Base-by-base conservation (phyloP, 148 eudicot species). In the Cornus controversa region DNA sequence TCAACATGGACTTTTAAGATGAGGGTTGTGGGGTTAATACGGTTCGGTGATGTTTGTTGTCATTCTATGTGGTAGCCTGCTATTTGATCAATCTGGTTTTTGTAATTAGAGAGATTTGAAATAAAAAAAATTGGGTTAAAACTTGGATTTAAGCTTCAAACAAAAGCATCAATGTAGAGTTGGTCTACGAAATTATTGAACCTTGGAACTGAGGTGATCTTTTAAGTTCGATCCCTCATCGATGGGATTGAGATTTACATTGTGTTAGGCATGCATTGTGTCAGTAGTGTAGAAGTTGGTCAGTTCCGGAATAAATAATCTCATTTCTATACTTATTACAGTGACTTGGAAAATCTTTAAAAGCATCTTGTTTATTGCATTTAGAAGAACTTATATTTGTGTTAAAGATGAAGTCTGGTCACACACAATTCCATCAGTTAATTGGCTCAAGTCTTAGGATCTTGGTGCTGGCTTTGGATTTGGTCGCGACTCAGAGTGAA, bases 261-360 rank as follows among this genome's bases (percentile, higher is more conserved):
- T 50, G 18, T 60, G 64, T 20, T 60, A n/a, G 25, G 64, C 9
- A 6, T 60, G 64, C 23, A n/a, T n/a, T 60, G 64, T 14, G 37
- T 60, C 28, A 26, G 26, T 10, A 31, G 45, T 57, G 45, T 20
- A 8, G 25, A 10, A 4, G 36, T 20, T 20, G 7, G 66, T 4
- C 40, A n/a, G 23, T 11, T 13, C n/a, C 6, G 16, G 24, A 25
- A 31, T 20, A 6, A 29, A 29, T 57, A 2, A 4, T 72, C 18
- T 57, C 5, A 25, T 24, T 25, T 8, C 10, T 54, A 47, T 14
- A 42, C 10, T 25, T 54, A 10, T 50, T 25, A 25, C 8, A 18
- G 14, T 47, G 74, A 26, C 28, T 71, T 25, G 58, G 74, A 71
- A 71, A 47, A 70, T 70, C 60, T 71, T 72, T 45, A 9, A 31